These are phyloP conservation scores for Theileria sp. DNA, from an alignment of 169 alveolate species.

Conservation along the genomic window DNA sequence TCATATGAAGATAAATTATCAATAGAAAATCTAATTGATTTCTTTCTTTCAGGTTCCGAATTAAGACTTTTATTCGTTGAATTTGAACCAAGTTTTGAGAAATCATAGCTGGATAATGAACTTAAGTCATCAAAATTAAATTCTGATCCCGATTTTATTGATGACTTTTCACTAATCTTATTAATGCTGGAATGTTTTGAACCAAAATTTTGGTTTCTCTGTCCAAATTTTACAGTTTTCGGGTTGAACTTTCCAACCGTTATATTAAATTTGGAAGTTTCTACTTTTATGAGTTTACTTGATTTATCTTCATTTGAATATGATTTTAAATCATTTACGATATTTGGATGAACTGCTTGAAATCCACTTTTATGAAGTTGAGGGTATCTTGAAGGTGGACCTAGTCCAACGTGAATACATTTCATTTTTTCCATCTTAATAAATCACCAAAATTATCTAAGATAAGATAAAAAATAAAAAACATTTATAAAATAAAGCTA, in stretches of 20 bases:
- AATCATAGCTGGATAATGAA: conserved; percentile 25
- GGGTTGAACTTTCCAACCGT: conserved; percentile 18
- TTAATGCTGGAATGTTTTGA: neutral
- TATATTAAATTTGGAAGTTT: neutral
- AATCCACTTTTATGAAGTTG: neutral
- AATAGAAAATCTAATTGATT: conserved; percentile 2
- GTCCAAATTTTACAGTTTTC: neutral
- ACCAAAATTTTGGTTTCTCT: neutral
- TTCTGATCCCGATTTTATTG: neutral
- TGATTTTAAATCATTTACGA: neutral
- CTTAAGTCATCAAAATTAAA: conserved; percentile 8
- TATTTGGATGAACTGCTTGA: neutral
- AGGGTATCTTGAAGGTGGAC: conserved; percentile 2
- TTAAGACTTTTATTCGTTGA: neutral
- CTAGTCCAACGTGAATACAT: conserved; percentile 3
- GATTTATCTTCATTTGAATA: neutral
- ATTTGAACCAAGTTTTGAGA: conserved; percentile 14
- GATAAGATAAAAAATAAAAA: no score
- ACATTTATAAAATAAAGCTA: neutral
- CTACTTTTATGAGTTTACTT: neutral
- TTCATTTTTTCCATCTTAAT: neutral
- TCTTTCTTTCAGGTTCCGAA: neutral
- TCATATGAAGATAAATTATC: conserved; percentile 1
- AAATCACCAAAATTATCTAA: neutral
- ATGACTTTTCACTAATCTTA: neutral